A percentile compares a stretch with the other conserved stretches of the same genome.
Evolutionary conservation across 2,329 filamentous ascomycete genomes (phyloP).

Genomic region (Trichoderma endophyticum): DNA sequence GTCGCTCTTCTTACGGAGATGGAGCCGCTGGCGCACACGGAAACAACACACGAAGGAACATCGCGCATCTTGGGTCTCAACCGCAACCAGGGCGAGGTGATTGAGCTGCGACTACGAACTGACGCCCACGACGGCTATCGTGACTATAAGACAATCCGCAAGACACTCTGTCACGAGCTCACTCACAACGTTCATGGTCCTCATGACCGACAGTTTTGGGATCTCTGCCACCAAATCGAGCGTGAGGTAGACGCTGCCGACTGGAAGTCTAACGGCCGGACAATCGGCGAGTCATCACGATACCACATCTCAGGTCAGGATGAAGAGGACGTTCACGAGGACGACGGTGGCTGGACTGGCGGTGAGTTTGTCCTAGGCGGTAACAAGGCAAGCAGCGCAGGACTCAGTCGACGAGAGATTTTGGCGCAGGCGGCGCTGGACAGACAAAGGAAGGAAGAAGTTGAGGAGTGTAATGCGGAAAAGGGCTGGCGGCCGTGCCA

Average conservation of each 20-base stretch:
- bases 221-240: conserved; percentile 82
- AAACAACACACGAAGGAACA: conserved; percentile 65
- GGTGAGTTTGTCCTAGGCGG: conserved; percentile 73
- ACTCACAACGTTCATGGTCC: conserved; percentile 85
- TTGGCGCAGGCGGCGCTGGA: conserved; percentile 54
- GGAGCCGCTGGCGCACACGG: conserved; percentile 81
- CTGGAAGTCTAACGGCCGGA: conserved; percentile 69
- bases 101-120: conserved; percentile 86
- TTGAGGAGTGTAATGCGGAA: conserved; percentile 34
- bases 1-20: conserved; percentile 91
- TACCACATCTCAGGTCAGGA: conserved; percentile 50
- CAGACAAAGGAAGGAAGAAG: conserved; percentile 34
- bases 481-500: conserved; percentile 31
- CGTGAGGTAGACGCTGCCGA: conserved; percentile 77
- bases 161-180: conserved; percentile 91
- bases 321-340: conserved; percentile 54
- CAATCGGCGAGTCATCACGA: conserved; percentile 61
- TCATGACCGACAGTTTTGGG: conserved; percentile 88
- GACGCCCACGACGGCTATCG: conserved; percentile 92
- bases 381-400: conserved; percentile 39
- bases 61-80: conserved; percentile 82
- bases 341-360: conserved; percentile 74
- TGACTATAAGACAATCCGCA: conserved; percentile 86
- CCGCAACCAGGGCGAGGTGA: conserved; percentile 80
- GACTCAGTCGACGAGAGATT: conserved; percentile 68